Base-by-base conservation (phyloP, 805 yeast genomes). In the Candida rishiriensis region DNA sequence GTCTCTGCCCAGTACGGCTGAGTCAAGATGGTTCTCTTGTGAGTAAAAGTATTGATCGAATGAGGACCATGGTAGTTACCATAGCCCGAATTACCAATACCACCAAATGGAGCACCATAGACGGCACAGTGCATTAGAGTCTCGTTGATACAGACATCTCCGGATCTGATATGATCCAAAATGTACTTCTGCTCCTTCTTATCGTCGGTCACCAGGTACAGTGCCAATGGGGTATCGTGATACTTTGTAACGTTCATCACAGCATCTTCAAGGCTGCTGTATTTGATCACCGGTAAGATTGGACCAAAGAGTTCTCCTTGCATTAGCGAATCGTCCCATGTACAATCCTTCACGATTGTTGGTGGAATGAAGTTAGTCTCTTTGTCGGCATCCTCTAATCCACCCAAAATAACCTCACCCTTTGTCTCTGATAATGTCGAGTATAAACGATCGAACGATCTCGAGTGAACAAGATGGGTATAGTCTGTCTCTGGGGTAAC, bases 141-240 rank as follows among this genome's bases (percentile, higher is more conserved):
- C n/a, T 89, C 97, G 59, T 88, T 88, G 48, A 86, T 68, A 38
- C 79, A 61, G 12, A 80, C 69, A 3, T 78, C 84, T 26, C 97
- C 97, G 0, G 93, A 83, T 57, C 95, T 75, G 18, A 88, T 67
- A 3, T 65, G 60, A 30, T 30, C 33, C 45, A 73, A 64, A 47
- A 88, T 76, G 43, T 65, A 64, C 3, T 73, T 62, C 45, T 76
- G 74, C 54, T 79, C 83, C 15, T 55, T 46, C 39, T 72, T 60
- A 51, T 72, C 65, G 16, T 69, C 64, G 3, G 83, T 61, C 62
- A 83, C 89, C 17, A 86, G 70, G 62, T 90, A 90, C 45, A 79
- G 67, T 0, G 96, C 95, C 59, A 90, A 75, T 13, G 97, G 97
- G n/a, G 86, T 80, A 61, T 86, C 95, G 58, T 78, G 83, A 41